Conservation (phyloP, 1,139 yeast species). For the Wickerhamomyces sp. region DNA sequence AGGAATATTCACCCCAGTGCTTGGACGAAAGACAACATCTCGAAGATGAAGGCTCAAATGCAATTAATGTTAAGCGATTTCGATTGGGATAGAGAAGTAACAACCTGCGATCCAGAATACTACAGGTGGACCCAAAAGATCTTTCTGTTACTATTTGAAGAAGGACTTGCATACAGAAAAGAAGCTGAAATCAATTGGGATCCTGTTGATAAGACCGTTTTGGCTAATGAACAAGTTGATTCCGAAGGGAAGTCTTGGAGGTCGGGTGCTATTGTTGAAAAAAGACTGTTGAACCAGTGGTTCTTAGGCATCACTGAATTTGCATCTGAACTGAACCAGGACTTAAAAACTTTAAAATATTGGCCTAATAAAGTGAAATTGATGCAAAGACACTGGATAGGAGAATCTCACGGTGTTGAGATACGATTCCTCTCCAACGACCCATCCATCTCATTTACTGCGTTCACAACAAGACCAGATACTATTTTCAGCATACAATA, state of each 20-base stretch:
- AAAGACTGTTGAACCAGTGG: constrained; percentile 81
- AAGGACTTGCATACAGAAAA: constrained; percentile 79
- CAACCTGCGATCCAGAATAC: constrained; percentile 86
- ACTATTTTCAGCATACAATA: constrained; percentile 81
- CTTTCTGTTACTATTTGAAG: constrained; percentile 64
- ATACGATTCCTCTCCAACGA: constrained; percentile 38
- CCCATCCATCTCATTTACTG: constrained; percentile 32
- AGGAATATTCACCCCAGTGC: constrained; percentile 69
- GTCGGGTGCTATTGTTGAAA: constrained; percentile 92
- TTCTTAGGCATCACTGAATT: constrained; percentile 82
- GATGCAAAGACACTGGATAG: constrained; percentile 95
- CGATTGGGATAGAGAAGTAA: constrained; percentile 89
- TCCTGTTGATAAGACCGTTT: constrained; percentile 88
- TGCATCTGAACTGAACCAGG: constrained; percentile 62
- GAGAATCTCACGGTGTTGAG: constrained; percentile 78
- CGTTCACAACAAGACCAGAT: constrained; percentile 88
- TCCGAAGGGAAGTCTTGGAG: constrained; percentile 90
- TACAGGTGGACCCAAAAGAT: constrained; percentile 91
- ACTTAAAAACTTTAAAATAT: constrained; percentile 50
- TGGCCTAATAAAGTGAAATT: constrained; percentile 91
- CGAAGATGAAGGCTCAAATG: constrained; percentile 83
- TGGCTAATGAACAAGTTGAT: constrained; percentile 97
- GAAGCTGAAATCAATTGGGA: constrained; percentile 96
- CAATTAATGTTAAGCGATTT: constrained; percentile 74
- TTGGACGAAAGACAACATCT: constrained; percentile 80